Conservation (phyloP, 805 yeast species). For the Brettanomyces custersianus region DNA sequence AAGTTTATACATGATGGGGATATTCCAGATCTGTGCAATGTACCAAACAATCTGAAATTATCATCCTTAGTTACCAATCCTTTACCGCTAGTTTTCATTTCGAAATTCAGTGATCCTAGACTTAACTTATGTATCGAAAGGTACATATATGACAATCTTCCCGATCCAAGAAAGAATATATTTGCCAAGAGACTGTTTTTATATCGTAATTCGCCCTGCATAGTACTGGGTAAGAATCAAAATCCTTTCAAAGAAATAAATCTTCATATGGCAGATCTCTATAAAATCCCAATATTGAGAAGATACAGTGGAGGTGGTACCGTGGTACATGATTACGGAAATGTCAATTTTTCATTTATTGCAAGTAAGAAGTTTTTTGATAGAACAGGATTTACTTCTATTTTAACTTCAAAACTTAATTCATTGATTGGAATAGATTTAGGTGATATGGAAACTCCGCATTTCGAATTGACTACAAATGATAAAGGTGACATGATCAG, state of each 20-base stretch:
- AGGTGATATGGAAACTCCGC: conserved; percentile 9
- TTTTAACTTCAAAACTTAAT: conserved; percentile 16
- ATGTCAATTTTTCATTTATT: conserved; percentile 78
- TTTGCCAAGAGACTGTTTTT: conserved; percentile 50
- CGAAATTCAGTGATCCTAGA: conserved; percentile 57
- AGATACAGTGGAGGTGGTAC: conserved; percentile 93
- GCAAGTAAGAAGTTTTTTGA: conserved; percentile 51
- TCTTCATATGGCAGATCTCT: conserved; percentile 39
- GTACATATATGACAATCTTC: conserved; percentile 59
- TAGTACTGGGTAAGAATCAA: conserved; percentile 94
- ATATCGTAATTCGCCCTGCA: conserved; percentile 73
- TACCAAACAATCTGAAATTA: conserved; percentile 9
- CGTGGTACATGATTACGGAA: conserved; percentile 89
- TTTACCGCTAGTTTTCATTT: conserved; percentile 47
- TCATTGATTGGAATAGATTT: conserved; percentile 4
- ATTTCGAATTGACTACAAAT: conserved; percentile 39
- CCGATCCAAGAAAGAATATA: conserved; percentile 26
- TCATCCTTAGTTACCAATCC: conserved; percentile 8
- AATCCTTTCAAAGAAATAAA: conserved; percentile 88
- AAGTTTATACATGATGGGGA: conserved; percentile 12
- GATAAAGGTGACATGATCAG: conserved; percentile 74
- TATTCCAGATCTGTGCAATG: neutral
- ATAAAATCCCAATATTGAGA: conserved; percentile 60
- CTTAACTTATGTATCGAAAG: conserved; percentile 78
- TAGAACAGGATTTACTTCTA: conserved; percentile 41